Conservation (phyloP, 148 eudicot genomes). For the Heliosperma pusillum region DNA sequence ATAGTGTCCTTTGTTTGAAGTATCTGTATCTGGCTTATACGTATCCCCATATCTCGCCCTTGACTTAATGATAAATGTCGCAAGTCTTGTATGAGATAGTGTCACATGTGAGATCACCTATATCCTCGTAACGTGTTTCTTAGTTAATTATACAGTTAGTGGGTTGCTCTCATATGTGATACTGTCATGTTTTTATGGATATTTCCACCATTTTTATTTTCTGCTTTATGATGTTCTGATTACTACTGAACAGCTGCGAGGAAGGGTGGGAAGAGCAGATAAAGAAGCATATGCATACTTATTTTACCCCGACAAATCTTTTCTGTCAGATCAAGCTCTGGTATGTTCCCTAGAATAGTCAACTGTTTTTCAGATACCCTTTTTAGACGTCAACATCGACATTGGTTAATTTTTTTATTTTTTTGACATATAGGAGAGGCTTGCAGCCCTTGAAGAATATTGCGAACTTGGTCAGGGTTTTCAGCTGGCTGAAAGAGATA, state of each 20-base stretch:
- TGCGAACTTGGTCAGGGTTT: slow-evolving; percentile 96
- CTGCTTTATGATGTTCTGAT: slow-evolving; percentile 7
- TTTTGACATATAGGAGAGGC: slow-evolving; percentile 58
- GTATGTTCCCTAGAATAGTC: slow-evolving; percentile 34
- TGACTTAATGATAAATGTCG: neutral
- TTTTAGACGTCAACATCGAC: neutral
- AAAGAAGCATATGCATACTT: slow-evolving; percentile 95
- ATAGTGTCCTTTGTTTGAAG: neutral
- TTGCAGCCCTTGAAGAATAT: slow-evolving; percentile 93
- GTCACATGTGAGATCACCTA: neutral
- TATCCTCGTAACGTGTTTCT: neutral
- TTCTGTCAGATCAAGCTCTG: slow-evolving; percentile 84
- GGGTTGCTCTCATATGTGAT: too few relatives aligned
- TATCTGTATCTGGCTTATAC: neutral
- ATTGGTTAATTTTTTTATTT: neutral
- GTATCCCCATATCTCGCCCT: neutral
- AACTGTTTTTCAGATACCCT: slow-evolving; percentile 2
- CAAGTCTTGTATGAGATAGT: too few relatives aligned
- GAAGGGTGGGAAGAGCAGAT: slow-evolving; percentile 96
- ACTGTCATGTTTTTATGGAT: neutral
- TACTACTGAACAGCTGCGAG: slow-evolving; percentile 55
- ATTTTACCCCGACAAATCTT: slow-evolving; percentile 81
- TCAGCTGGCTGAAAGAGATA: slow-evolving; percentile 96
- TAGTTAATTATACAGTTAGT: neutral
- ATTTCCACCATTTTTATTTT: slow-evolving; percentile 9